Evolutionary conservation across 2,329 filamentous ascomycete species (phyloP).

Genomic region (Paraphoma chrysanthemicola): DNA sequence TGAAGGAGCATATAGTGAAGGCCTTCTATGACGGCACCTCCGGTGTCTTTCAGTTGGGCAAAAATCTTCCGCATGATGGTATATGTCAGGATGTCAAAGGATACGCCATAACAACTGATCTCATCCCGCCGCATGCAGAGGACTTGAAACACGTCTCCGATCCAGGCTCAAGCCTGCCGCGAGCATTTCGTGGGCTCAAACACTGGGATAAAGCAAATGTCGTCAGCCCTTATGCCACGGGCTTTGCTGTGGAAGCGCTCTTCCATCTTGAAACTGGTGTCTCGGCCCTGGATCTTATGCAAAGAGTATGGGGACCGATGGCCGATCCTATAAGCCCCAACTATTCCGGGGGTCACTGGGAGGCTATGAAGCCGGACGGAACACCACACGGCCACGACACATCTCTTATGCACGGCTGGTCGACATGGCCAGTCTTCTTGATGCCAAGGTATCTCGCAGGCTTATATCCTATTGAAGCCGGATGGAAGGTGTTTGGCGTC

Average conservation of each 20-base stretch:
- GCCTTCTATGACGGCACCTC: neutral
- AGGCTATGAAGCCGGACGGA: conserved; percentile 11
- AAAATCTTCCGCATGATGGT: conserved; percentile 2
- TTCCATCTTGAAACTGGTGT: neutral
- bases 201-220: conserved; percentile 11
- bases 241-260: conserved; percentile 11
- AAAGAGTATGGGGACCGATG: conserved; percentile 12
- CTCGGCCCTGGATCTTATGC: conserved; percentile 5
- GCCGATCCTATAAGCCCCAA: conserved; percentile 2
- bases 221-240: conserved; percentile 9
- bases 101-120: conserved; percentile 2
- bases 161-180: neutral
- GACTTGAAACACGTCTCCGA: conserved; percentile 7
- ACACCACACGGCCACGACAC: conserved; percentile 11
- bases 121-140: conserved; percentile 1
- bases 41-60: neutral
- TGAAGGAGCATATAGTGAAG: neutral
- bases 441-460: conserved; percentile 14
- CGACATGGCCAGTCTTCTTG: conserved; percentile 16
- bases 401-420: conserved; percentile 15
- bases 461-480: conserved; percentile 7
- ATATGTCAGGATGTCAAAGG: conserved; percentile 12
- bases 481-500: conserved; percentile 10
- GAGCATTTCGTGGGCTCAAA: conserved; percentile 7
- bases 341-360: conserved; percentile 14